A percentile compares a stretch with the other conserved stretches of the same genome.
Evolutionary conservation across 176 grass and related monocot species (phyloP).

Genomic region (Musa itinerans): DNA sequence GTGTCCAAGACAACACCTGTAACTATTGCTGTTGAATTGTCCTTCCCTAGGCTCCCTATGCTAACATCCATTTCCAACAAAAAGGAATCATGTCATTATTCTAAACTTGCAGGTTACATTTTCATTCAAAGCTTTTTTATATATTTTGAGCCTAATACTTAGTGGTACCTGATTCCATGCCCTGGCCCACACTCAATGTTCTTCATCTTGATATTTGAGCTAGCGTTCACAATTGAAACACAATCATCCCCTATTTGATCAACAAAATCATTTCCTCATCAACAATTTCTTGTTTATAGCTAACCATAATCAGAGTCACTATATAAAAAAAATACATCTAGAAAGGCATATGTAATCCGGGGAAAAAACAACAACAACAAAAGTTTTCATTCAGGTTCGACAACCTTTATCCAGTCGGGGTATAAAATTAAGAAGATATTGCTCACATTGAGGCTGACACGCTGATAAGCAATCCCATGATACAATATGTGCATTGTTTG

Average conservation of each 20-base stretch:
- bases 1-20: slow-evolving; percentile 39
- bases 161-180: slow-evolving; percentile 60
- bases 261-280: background rate
- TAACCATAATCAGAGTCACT: background rate
- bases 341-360: background rate
- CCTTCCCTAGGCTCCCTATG: slow-evolving; percentile 86
- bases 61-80: slow-evolving; percentile 23
- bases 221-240: slow-evolving; percentile 74
- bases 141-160: background rate
- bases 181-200: slow-evolving; percentile 67
- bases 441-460: too few species aligned
- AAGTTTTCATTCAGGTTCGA: too few species aligned
- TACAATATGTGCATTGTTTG: too few species aligned
- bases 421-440: too few species aligned
- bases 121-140: background rate
- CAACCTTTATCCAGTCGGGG: too few species aligned
- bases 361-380: too few species aligned
- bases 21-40: slow-evolving; percentile 44
- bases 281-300: background rate
- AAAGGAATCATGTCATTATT: background rate
- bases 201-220: slow-evolving; percentile 55
- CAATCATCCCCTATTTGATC: slow-evolving; percentile 65
- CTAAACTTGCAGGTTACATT: background rate
- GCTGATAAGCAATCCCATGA: too few species aligned
- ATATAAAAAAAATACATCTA: background rate